Evolutionary conservation across 192 early-diverging fungal genomes (phyloP).

Genomic region (Coemansia sp.): DNA sequence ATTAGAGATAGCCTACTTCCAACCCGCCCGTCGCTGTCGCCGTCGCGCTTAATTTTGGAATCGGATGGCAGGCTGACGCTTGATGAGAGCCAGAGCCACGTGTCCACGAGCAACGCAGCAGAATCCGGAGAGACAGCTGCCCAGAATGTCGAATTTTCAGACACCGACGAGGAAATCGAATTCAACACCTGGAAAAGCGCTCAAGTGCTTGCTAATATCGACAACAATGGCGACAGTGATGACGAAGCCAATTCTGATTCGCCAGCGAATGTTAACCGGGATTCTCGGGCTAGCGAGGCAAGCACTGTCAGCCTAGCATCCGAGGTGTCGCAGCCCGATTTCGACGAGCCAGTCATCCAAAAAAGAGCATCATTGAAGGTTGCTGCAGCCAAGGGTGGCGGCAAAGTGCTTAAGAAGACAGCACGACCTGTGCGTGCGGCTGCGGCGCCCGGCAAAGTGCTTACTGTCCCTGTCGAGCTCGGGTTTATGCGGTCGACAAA

Average conservation of each 20-base stretch:
- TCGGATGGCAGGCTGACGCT: constrained; percentile 26
- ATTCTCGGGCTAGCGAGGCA: not conserved
- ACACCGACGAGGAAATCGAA: constrained; percentile 44
- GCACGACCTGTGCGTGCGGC: not conserved
- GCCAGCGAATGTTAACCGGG: not conserved
- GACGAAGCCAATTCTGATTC: not conserved
- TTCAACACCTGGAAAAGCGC: constrained; percentile 44
- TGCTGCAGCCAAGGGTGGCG: constrained; percentile 3
- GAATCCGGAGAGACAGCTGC: not conserved
- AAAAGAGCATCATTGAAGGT: not conserved
- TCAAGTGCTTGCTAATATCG: constrained; percentile 10
- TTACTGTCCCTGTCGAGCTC: constrained; percentile 38
- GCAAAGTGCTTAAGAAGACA: constrained; percentile 1
- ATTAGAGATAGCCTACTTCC: too few species aligned
- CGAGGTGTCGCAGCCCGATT: not conserved
- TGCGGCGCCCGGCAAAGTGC: constrained; percentile 1
- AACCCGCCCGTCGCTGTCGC: constrained; percentile 34
- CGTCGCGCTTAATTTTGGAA: constrained; percentile 28
- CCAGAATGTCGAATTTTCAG: constrained; percentile 32
- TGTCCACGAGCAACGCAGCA: not conserved
- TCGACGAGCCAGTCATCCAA: not conserved
- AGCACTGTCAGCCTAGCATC: not conserved
- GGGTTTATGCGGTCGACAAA: constrained; percentile 50
- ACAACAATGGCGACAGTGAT: not conserved
- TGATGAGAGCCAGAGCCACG: constrained; percentile 4